These are phyloP conservation scores for Albophoma yamanashiensis DNA, from an alignment of 2,329 filamentous ascomycete species.

Conservation along the genomic window DNA sequence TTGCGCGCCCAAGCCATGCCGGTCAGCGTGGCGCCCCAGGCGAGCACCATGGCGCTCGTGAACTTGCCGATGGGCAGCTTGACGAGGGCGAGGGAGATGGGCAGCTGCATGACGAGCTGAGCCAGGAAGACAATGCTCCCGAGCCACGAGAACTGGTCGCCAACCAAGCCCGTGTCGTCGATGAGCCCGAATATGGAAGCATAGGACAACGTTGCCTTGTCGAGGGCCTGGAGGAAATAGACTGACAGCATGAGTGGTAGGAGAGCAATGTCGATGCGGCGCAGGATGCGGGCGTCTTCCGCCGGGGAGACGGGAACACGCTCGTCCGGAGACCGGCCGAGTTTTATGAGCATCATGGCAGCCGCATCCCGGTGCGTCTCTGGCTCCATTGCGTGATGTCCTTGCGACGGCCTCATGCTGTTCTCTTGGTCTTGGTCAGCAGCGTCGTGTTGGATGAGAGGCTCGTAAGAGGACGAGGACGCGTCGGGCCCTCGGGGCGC, in stretches of 20 bases:
- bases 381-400: not conserved
- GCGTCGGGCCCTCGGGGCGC: not conserved
- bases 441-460: not conserved
- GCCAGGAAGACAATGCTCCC: slow-evolving; percentile 51
- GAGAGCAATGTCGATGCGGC: slow-evolving; percentile 28
- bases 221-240: slow-evolving; percentile 53
- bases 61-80: slow-evolving; percentile 52
- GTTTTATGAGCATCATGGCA: slow-evolving; percentile 31
- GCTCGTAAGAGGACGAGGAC: not conserved
- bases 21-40: slow-evolving; percentile 42
- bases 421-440: not conserved
- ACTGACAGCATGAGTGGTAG: slow-evolving; percentile 41
- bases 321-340: slow-evolving; percentile 23
- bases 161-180: slow-evolving; percentile 43
- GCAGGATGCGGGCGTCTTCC: slow-evolving; percentile 23
- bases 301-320: slow-evolving; percentile 19
- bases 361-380: slow-evolving; percentile 27
- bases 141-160: slow-evolving; percentile 50
- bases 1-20: slow-evolving; percentile 40
- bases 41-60: slow-evolving; percentile 42
- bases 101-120: slow-evolving; percentile 46
- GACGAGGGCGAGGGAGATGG: slow-evolving; percentile 45
- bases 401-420: not conserved
- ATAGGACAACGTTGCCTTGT: slow-evolving; percentile 52
- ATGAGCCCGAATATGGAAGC: slow-evolving; percentile 54